These are phyloP conservation scores for Fusarium albosuccineum DNA, from an alignment of 2,329 filamentous ascomycete species.

Conservation along the genomic window DNA sequence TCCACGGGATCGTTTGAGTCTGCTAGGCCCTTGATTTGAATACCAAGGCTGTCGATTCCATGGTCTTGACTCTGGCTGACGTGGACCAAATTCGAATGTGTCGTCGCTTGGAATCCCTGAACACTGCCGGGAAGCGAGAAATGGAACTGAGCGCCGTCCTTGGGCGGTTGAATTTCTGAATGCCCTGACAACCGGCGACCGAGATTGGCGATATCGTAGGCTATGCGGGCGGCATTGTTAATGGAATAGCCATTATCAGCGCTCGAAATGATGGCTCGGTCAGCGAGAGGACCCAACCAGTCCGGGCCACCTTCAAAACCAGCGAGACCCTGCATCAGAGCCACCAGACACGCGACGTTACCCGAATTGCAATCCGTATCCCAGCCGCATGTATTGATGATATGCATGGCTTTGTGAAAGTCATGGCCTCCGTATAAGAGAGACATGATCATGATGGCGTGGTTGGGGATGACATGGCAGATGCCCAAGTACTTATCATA, in stretches of 20 bases:
- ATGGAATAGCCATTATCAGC: conserved; percentile 18
- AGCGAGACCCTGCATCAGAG: conserved; percentile 1
- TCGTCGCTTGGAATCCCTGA: conserved; percentile 9
- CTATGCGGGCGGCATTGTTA: conserved; percentile 12
- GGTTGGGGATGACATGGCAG: conserved; percentile 11
- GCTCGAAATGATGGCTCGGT: conserved; percentile 18
- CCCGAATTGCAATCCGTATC: conserved; percentile 13
- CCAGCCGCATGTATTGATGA: conserved; percentile 13
- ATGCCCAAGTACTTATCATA: conserved; percentile 48
- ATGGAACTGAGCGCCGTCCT: conserved; percentile 13
- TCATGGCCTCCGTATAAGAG: conserved; percentile 1
- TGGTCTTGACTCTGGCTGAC: background rate
- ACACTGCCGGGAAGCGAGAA: conserved; percentile 11
- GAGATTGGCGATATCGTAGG: conserved; percentile 8
- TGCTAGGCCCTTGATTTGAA: background rate
- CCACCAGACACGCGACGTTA: conserved; percentile 6
- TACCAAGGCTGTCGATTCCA: conserved; percentile 3
- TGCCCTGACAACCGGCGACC: background rate
- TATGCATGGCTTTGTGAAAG: conserved; percentile 13
- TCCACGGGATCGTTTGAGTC: background rate
- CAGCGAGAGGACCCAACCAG: conserved; percentile 18
- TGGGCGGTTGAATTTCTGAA: conserved; percentile 2
- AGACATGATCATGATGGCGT: conserved; percentile 13
- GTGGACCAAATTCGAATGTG: background rate
- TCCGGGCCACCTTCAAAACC: conserved; percentile 12